phyloP scores from a whole-genome alignment of 148 eudicot species.

The Polygonum maritimum region DNA sequence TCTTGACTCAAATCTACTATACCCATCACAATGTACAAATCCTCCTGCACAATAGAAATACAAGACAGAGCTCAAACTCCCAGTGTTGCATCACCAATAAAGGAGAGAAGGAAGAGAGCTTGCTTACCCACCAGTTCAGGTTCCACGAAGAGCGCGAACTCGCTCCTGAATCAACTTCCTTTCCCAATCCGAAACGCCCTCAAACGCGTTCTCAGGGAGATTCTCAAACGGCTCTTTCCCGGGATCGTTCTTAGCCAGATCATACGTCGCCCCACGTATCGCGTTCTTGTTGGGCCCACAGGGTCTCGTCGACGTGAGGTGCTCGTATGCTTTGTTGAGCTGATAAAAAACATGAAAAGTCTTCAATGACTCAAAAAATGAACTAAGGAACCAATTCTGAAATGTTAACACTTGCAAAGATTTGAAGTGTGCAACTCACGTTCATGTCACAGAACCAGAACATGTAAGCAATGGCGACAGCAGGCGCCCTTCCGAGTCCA shows the following conservation, averaged over 20 bases:
- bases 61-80: background rate
- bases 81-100: background rate
- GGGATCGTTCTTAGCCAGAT: conserved; percentile 66
- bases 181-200: conserved; percentile 73
- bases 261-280: conserved; percentile 86
- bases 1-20: background rate
- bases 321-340: conserved; percentile 59
- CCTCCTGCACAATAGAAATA: background rate
- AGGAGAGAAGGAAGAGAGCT: background rate
- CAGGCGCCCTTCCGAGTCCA: conserved; percentile 97
- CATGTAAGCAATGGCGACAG: conserved; percentile 85
- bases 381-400: background rate
- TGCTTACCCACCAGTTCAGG: conserved; percentile 19
- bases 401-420: too few species aligned
- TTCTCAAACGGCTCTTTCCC: conserved; percentile 78
- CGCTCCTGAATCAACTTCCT: conserved; percentile 76
- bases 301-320: conserved; percentile 65
- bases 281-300: conserved; percentile 88
- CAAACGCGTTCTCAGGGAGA: conserved; percentile 75
- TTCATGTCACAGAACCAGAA: conserved; percentile 85
- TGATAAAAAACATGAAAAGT: conserved; percentile 16
- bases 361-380: background rate
- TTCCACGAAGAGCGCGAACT: conserved; percentile 59
- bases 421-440: conserved; percentile 30
- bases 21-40: background rate